Evolutionary conservation across 2,329 filamentous ascomycete species (phyloP), one percentile per base, ranked within the genome.

Genomic region (Pezicula radicicola): DNA sequence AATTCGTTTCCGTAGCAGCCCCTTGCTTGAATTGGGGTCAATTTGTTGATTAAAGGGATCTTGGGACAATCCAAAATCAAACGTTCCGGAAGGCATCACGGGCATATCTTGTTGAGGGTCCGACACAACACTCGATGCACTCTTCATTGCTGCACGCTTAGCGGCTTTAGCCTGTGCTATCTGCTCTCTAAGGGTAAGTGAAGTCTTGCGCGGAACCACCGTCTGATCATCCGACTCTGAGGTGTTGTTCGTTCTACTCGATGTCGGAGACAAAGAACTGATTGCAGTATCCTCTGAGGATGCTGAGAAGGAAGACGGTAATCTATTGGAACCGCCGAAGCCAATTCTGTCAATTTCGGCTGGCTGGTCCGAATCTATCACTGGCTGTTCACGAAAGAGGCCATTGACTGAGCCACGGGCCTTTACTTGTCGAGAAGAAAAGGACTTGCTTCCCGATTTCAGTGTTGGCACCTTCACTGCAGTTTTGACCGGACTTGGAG

Each of bases 151-250:
- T 36, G 62, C 63, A 55, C 84, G 81, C 51, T 83, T 87, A 2
- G 91, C 89, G 2, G 91, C 91, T 66, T 93, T 96, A 1, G 94
- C 93, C 62, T 92, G 93, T 36, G 92, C 91, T 56, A 97, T 97
- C 49, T 94, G 92, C 48, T 97, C 91, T 33, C 94, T 84, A 13
- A 99, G 72, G 1, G 91, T 86, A 15, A 81, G 76, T 0, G 93
- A 97, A 0, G 91, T 91, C 61, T 89, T 94, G 6, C 74, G 70
- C 1, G 68, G 68, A 52, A 74, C 79, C 35, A 69, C 66, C 42
- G 70, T 70, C 13, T 69, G 63, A 52, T 73, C 70, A 19, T 61
- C 64, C 4, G 60, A 48, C 6, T 57, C 58, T 35, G 62, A 55
- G 41, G 51, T 57, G 6, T 48, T 33, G 15, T 57, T 49, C 16